A percentile compares a stretch with the other conserved stretches of the same genome.
Conservation (phyloP, 176 grass and related monocot genomes). For the Aegilops bicornis region DNA sequence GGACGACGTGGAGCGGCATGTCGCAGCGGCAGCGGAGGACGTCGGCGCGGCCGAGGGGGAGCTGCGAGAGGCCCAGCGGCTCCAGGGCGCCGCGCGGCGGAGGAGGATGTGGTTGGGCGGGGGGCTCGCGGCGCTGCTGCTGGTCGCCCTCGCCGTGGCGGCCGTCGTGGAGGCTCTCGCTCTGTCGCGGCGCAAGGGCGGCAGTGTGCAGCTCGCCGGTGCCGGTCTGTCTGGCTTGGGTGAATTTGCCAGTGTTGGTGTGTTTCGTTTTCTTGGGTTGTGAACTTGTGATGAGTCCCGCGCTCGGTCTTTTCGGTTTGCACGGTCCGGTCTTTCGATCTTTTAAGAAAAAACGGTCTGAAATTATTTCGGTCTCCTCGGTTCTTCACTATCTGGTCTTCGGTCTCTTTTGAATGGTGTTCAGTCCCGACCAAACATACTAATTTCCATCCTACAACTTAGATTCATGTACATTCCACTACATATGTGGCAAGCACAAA, state of each 20-base stretch:
- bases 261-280: neutral
- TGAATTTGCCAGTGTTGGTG: neutral
- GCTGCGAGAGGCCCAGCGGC: slow-evolving; percentile 38
- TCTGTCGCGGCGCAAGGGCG: slow-evolving; percentile 22
- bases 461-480: too few species aligned
- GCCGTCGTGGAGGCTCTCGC: slow-evolving; percentile 21
- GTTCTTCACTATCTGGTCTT: too few species aligned
- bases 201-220: neutral
- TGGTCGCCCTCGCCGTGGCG: slow-evolving; percentile 47
- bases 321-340: too few species aligned
- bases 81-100: slow-evolving; percentile 43
- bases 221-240: neutral
- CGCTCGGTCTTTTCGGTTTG: too few species aligned
- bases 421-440: too few species aligned
- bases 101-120: slow-evolving; percentile 36
- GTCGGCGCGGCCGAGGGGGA: slow-evolving; percentile 40
- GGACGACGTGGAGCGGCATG: slow-evolving; percentile 59
- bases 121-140: slow-evolving; percentile 33
- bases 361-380: too few species aligned
- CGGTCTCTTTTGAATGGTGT: too few species aligned
- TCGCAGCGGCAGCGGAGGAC: slow-evolving; percentile 45
- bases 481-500: too few species aligned
- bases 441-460: too few species aligned
- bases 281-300: neutral
- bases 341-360: too few species aligned